These are phyloP conservation scores for Porpolomopsis calyptriformis DNA, from an alignment of 768 basidiomycete genomes.

Conservation along the genomic window DNA sequence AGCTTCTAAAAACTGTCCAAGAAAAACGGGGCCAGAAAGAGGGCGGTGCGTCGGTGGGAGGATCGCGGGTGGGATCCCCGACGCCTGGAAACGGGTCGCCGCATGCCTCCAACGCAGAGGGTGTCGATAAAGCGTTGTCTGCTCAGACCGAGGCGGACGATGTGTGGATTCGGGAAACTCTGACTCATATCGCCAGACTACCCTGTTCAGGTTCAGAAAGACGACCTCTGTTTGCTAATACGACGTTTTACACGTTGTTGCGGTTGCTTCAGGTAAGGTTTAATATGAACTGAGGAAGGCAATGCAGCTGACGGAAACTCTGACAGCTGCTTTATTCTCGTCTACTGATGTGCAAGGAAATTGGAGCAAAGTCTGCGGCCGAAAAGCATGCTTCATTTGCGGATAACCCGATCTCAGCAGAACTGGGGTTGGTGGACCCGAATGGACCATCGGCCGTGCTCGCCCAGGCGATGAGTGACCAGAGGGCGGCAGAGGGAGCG, in stretches of 20 bases:
- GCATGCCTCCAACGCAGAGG: background rate
- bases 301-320: slow-evolving; percentile 10
- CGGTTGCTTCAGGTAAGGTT: slow-evolving; percentile 71
- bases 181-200: slow-evolving; percentile 18
- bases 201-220: slow-evolving; percentile 26
- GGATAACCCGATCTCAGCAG: slow-evolving; percentile 72
- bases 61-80: slow-evolving; percentile 8
- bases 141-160: slow-evolving; percentile 25
- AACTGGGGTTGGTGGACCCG: slow-evolving; percentile 78
- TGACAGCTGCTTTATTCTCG: slow-evolving; percentile 80
- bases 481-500: slow-evolving; percentile 33
- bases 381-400: slow-evolving; percentile 55
- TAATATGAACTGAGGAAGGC: slow-evolving; percentile 8
- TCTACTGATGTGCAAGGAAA: slow-evolving; percentile 73
- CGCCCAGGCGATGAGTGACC: slow-evolving; percentile 52
- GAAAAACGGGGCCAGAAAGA: slow-evolving; percentile 36
- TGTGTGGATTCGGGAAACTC: slow-evolving; percentile 52
- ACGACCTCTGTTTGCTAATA: slow-evolving; percentile 79
- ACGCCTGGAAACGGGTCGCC: slow-evolving; percentile 3
- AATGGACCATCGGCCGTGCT: slow-evolving; percentile 62
- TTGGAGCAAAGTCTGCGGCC: slow-evolving; percentile 59
- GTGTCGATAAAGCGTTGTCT: background rate
- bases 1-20: slow-evolving; percentile 65
- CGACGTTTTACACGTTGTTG: slow-evolving; percentile 83
- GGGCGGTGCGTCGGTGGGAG: slow-evolving; percentile 15